Base-by-base conservation (phyloP, 495 filamentous ascomycete species). In the Annulohypoxylon nitens region DNA sequence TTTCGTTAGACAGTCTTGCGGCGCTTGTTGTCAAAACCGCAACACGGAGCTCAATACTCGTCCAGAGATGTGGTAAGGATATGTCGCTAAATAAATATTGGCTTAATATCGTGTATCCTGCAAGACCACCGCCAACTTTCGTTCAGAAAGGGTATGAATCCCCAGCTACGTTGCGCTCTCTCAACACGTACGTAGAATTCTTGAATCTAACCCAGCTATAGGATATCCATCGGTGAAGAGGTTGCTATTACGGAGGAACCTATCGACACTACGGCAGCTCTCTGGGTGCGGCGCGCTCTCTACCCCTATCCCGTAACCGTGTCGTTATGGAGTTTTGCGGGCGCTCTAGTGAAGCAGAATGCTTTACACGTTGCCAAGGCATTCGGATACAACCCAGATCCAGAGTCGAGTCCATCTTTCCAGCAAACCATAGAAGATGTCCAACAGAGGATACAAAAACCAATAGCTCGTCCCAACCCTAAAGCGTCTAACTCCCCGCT, bases 81-180 rank as follows among this genome's bases (percentile, higher is more conserved):
- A 75, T 76, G 23, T 65, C 62, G 23, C n/a, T 83, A 5, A 48
- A 59, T 10, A 72, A 66, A 43, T 76, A 55, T 39, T 84, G 81
- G 82, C 72, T 86, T 48, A 80, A 84, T 20, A 47, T 84, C 2
- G 71, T 79, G 14, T 85, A 80, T 55, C 84, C 84, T 0, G 73
- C 64, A 20, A 69, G 64, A 8, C 81, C 83, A 45, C 81, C 84
- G 6, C 83, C 83, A n/a, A 79, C 73, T 30, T 83, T 78, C 63
- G 75, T 78, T 47, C 75, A 75, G 23, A 71, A 73, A 48, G 84
- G 83, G 83, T 85, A 81, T 23, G 78, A 67, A 23, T 43, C 9
- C 11, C 9, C 11, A 30, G 30, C 30, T 6, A 30, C 30, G 4
- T 34, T 39, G 11, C 20, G 11, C 10, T 20, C 10, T 53, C 30